phyloP scores from a whole-genome alignment of 2,329 filamentous ascomycete species.

The Epichloe amarillans region DNA sequence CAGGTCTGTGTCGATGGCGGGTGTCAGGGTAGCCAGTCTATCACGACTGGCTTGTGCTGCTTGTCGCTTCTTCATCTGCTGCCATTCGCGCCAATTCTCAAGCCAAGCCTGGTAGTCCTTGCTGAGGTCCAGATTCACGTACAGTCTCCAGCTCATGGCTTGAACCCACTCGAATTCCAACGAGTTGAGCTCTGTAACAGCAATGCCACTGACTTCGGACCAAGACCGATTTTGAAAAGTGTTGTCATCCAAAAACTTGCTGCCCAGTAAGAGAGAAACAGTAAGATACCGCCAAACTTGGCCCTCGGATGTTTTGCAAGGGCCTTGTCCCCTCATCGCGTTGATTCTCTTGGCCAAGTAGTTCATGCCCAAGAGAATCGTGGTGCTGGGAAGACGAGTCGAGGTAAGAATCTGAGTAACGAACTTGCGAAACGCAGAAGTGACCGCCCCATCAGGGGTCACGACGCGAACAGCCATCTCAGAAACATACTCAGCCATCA shows the following conservation, averaged over 20 bases:
- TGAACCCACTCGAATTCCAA: conserved; percentile 82
- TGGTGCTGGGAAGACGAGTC: conserved; percentile 79
- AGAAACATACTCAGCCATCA: conserved; percentile 90
- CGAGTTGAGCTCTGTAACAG: conserved; percentile 68
- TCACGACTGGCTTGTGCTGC: conserved; percentile 35
- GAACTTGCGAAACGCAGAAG: conserved; percentile 76
- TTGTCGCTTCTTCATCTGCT: conserved; percentile 40
- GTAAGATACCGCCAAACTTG: conserved; percentile 83
- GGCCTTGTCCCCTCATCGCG: conserved; percentile 44
- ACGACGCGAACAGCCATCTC: conserved; percentile 62
- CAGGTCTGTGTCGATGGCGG: conserved; percentile 31
- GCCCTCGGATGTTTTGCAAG: conserved; percentile 47
- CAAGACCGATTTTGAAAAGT: conserved; percentile 96
- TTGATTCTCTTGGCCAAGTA: conserved; percentile 78
- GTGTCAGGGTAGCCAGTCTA: conserved; percentile 33
- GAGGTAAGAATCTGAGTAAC: conserved; percentile 83
- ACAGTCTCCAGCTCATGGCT: conserved; percentile 71
- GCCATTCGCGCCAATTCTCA: conserved; percentile 46
- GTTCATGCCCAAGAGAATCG: conserved; percentile 80
- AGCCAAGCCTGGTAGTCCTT: conserved; percentile 56
- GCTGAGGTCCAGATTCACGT: conserved; percentile 68
- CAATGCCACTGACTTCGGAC: conserved; percentile 88
- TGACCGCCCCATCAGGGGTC: conserved; percentile 38
- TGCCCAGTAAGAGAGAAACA: conserved; percentile 70
- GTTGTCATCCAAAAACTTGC: conserved; percentile 94